These are phyloP conservation scores for Diplodia intermedia DNA, from an alignment of 2,329 filamentous ascomycete genomes.

Conservation along the genomic window DNA sequence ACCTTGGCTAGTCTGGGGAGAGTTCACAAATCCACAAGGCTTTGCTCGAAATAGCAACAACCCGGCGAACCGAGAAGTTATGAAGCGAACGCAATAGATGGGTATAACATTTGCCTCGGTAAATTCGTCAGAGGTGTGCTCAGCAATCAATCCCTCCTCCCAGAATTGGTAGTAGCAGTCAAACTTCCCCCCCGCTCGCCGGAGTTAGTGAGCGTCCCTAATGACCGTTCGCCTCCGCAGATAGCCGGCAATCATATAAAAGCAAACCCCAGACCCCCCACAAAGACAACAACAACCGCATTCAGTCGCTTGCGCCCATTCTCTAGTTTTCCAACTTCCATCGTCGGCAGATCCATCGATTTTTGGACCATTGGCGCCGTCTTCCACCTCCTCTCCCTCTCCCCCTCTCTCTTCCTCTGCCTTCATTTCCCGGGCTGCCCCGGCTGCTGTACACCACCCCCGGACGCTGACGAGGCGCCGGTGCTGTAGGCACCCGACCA, in stretches of 20 bases:
- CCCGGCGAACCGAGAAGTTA: not conserved
- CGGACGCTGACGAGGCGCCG: conserved; percentile 11
- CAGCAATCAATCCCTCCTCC: not conserved
- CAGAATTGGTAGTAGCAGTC: not conserved
- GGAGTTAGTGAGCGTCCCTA: conserved; percentile 4
- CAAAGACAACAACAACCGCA: not conserved
- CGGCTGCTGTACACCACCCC: not conserved
- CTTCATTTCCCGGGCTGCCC: not conserved
- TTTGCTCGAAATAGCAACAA: not conserved
- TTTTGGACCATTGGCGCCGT: not conserved
- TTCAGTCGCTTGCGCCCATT: not conserved
- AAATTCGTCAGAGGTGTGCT: not conserved
- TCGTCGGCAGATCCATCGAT: not conserved
- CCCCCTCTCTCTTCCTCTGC: not conserved
- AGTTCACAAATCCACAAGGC: not conserved
- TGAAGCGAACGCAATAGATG: not conserved
- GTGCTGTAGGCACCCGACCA: conserved; percentile 20
- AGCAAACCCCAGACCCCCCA: not conserved
- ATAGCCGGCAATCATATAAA: not conserved
- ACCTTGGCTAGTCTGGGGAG: not conserved
- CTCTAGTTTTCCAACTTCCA: not conserved
- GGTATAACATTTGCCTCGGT: conserved; percentile 4
- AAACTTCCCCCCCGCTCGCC: not conserved
- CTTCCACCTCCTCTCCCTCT: not conserved
- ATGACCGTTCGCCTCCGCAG: conserved; percentile 3